A percentile compares a stretch with the other conserved stretches of the same genome.
Conservation (phyloP, 2,329 filamentous ascomycete genomes). For the Verticillium albo-atrum region DNA sequence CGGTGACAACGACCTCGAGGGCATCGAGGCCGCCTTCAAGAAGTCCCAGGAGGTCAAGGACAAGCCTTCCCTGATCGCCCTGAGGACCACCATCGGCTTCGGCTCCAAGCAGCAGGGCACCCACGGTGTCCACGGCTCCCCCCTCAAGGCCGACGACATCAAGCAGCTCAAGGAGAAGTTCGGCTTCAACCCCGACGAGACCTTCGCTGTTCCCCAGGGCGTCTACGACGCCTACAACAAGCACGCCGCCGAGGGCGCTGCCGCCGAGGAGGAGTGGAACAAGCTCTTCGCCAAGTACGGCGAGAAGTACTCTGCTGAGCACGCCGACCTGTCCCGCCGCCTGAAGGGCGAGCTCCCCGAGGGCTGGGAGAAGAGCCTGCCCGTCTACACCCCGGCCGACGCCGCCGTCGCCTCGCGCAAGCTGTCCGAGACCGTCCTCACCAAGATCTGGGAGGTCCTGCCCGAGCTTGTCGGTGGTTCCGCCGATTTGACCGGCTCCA, state of each 20-base stretch:
- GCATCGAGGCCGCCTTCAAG: conserved; percentile 83
- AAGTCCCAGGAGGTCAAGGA: conserved; percentile 83
- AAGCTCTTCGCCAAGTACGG: conserved; percentile 84
- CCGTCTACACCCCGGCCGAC: conserved; percentile 84
- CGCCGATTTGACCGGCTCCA: conserved; percentile 95
- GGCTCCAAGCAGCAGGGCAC: conserved; percentile 92
- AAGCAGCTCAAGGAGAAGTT: conserved; percentile 92
- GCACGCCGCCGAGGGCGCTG: conserved; percentile 80
- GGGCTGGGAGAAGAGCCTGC: conserved; percentile 93
- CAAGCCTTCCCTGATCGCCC: conserved; percentile 96
- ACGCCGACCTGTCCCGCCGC: conserved; percentile 77
- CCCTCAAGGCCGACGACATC: conserved; percentile 91
- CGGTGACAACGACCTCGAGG: conserved; percentile 82
- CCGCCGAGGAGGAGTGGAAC: conserved; percentile 93
- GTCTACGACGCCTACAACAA: conserved; percentile 90
- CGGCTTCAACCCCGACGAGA: conserved; percentile 92
- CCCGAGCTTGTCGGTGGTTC: conserved; percentile 95
- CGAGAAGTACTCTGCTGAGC: conserved; percentile 71
- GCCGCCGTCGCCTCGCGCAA: conserved; percentile 87
- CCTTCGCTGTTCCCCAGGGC: conserved; percentile 87
- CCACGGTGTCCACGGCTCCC: conserved; percentile 91
- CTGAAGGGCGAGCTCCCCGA: conserved; percentile 80
- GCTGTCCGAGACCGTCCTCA: conserved; percentile 89
- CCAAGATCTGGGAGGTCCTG: conserved; percentile 76
- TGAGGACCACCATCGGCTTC: conserved; percentile 95